Evolutionary conservation across 306 rosid genomes (phyloP), one percentile per base, ranked within the genome.

Genomic region (Crotalaria pallida): DNA sequence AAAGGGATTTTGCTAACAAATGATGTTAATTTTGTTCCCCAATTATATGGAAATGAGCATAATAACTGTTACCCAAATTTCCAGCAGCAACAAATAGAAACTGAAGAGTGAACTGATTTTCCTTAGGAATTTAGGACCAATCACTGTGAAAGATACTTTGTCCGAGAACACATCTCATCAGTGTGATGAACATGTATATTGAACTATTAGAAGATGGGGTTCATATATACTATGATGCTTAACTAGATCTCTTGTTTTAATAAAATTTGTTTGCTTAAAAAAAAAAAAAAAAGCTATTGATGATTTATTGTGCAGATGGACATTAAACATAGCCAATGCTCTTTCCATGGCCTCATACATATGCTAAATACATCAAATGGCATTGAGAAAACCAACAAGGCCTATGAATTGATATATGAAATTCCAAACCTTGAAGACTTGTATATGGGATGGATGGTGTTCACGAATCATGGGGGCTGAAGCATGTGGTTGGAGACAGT

Each of bases 401-500:
- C 64, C 65, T 33, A 29, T 33, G 67, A 76, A 16, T 38, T 55
- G 55, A 77, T 59, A 71, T 24, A 19, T 65, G 69, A 56, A 4
- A 17, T 59, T 67, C 36, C 52, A 13, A 70, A 41, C 12, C 66
- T 44, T 53, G 3, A 10, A 29, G 21, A 16, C 10, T 17, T 45
- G 55, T 55, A 11, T 6, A 0, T 64, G 51, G 26, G 11, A 50
- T 69, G 44, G 5, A 52, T 38, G 44, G 12, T 10, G 44, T 38
- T 82, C 78, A 82, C 0, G 18, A 26, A 36, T 47, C 73, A 51
- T 75, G 73, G 57, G 48, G 5, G 59, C 56, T 13, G 52, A 82
- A 82, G 73, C 83, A 82, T 36, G 36, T 82, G 67, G 22, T 65
- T 51, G 78, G 72, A 52, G 75, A 72, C 78, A 72, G 64, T 64